Base-by-base conservation (phyloP, 2,329 filamentous ascomycete species). In the Aspergillus pseudoviridinutans region DNA sequence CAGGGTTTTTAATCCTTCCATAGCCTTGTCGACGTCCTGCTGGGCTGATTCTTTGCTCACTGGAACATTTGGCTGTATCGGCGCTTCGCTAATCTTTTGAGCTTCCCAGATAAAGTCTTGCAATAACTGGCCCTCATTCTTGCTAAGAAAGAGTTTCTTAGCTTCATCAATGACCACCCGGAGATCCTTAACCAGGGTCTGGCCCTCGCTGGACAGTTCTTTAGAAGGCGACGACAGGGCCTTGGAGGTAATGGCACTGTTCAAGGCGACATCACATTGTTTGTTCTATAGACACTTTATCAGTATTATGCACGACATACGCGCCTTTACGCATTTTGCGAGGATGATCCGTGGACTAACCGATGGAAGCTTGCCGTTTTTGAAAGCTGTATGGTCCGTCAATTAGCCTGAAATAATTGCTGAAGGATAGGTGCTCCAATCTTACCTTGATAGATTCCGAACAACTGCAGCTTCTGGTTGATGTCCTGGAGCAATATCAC, bases 41-140 rank as follows among this genome's bases (percentile, higher is more conserved):
- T 89, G 86, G 27, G 90, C 90, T 1, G 84, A 83, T 0, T 90
- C 87, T 79, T 91, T 95, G 70, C 86, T 83, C 50, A 96, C 67
- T 0, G 91, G 88, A 1, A 85, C 83, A 56, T 82, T 80, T 3
- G 91, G 90, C 1, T 81, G 75, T 57, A 78, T 59, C 6, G 51
- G 74, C 27, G 90, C 81, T 53, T 83, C 80, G 67, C 82, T 84
- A 61, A 94, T 87, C 50, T 89, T 83, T 70, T 91, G 86, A 0
- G 92, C 92, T 72, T 96, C 90, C 89, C 90, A 99, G 76, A 97
- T 91, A 76, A 99, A 97, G 69, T 99, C 92, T 72, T 99, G 94
- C 22, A 99, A 79, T 57, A 97, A 78, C 69, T 99, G 92, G 71
- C 92, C 94, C 58, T 96, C 85, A 72, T 99, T 99, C 84, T 97